Evolutionary conservation across 805 yeast species (phyloP).

Genomic region (Candida awuae): DNA sequence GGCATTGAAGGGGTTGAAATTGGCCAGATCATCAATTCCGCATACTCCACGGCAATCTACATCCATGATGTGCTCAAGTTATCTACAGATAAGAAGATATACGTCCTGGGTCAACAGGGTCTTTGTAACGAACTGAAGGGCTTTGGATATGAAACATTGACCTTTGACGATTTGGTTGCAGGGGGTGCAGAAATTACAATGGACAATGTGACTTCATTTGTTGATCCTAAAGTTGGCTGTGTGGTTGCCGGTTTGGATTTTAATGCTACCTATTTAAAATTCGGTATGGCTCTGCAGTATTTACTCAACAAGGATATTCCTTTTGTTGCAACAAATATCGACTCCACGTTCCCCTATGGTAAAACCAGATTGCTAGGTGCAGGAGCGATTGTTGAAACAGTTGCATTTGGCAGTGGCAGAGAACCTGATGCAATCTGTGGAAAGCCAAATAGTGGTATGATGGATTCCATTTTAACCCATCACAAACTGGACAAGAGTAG

Average conservation of each 20-base stretch:
- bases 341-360: constrained; percentile 87
- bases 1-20: constrained; percentile 40
- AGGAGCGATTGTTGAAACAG: constrained; percentile 78
- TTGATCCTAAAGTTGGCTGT: constrained; percentile 73
- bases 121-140: constrained; percentile 69
- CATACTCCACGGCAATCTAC: constrained; percentile 87
- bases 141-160: constrained; percentile 62
- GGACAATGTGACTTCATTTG: constrained; percentile 47
- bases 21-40: constrained; percentile 76
- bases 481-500: constrained; percentile 46
- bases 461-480: constrained; percentile 76
- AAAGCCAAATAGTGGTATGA: constrained; percentile 83
- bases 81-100: constrained; percentile 68
- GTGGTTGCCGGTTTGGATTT: constrained; percentile 85
- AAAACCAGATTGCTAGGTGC: constrained; percentile 90
- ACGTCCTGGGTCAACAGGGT: constrained; percentile 87
- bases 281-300: constrained; percentile 77
- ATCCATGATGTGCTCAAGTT: constrained; percentile 66
- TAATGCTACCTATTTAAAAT: constrained; percentile 69
- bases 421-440: constrained; percentile 75
- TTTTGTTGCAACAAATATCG: constrained; percentile 90
- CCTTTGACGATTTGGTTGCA: constrained; percentile 52
- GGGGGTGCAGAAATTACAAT: constrained; percentile 29
- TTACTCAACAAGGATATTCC: constrained; percentile 54
- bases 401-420: constrained; percentile 69